Conservation (phyloP, 1,284 basidiomycete species). For the Heterobasidion occidentale region DNA sequence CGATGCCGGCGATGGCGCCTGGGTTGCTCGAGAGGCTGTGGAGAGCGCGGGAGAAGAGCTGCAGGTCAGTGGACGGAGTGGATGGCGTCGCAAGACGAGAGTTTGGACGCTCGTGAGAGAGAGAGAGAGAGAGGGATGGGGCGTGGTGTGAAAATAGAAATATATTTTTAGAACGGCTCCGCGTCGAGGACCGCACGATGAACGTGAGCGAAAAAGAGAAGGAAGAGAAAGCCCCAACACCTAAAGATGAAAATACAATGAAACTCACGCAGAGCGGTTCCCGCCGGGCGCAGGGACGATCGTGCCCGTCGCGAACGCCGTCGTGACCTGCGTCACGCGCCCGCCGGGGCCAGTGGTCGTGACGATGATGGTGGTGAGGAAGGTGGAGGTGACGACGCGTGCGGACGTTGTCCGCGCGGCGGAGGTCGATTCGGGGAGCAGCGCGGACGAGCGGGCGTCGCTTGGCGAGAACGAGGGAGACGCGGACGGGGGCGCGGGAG, state of each 20-base stretch:
- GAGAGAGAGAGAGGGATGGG: too few relatives aligned
- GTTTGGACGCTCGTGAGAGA: not conserved
- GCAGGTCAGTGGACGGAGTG: not conserved
- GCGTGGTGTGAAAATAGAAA: not conserved
- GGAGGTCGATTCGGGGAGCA: not conserved
- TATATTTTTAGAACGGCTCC: not conserved
- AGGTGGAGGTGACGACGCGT: not conserved
- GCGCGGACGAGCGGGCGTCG: too few relatives aligned
- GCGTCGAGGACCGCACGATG: not conserved
- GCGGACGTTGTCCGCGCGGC: not conserved
- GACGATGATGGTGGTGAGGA: not conserved
- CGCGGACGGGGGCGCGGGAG: not conserved
- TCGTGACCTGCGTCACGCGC: not conserved
- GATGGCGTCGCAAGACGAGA: not conserved
- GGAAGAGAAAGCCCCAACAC: too few relatives aligned
- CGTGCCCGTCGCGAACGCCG: not conserved
- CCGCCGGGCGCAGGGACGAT: not conserved
- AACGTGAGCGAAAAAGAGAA: not conserved
- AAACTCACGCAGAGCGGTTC: not conserved
- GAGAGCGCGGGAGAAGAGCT: not conserved
- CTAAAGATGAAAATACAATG: too few relatives aligned
- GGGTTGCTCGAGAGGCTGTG: not conserved
- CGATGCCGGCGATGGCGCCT: not conserved
- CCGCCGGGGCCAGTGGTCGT: not conserved
- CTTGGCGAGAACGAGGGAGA: too few relatives aligned